Percentiles rank a stretch among this genome's conserved stretches.
These are phyloP conservation scores for Hyaloscypha bicolor DNA, from an alignment of 495 filamentous ascomycete genomes.

Conservation along the genomic window DNA sequence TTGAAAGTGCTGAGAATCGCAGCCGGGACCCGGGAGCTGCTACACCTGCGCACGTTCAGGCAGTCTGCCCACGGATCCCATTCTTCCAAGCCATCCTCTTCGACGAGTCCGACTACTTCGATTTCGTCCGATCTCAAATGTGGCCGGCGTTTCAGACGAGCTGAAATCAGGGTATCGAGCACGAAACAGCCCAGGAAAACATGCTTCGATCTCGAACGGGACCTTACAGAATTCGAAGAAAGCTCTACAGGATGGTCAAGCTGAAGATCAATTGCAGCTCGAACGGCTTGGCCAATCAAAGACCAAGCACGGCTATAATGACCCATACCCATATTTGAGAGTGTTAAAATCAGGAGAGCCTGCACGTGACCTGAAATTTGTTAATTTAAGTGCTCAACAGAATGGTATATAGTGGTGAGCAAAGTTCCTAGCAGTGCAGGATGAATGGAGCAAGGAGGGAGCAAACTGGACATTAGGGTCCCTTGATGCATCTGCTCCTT, in stretches of 20 bases:
- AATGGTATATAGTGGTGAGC: no score
- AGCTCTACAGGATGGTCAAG: constrained; percentile 41
- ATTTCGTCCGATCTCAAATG: constrained; percentile 55
- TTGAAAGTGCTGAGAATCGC: constrained; percentile 67
- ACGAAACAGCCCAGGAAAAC: constrained; percentile 66
- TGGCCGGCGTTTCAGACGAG: constrained; percentile 53
- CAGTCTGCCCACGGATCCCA: constrained; percentile 71
- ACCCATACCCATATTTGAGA: constrained; percentile 60
- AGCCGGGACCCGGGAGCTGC: constrained; percentile 51
- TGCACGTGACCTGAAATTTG: constrained; percentile 52
- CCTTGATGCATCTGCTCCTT: no score
- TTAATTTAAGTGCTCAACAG: not conserved
- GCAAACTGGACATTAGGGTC: no score
- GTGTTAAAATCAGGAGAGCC: constrained; percentile 61
- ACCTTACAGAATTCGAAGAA: not conserved
- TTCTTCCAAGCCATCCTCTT: constrained; percentile 70
- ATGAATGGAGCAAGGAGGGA: no score
- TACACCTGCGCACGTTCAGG: constrained; percentile 42
- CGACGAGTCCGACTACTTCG: constrained; percentile 44
- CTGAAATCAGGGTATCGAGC: constrained; percentile 64
- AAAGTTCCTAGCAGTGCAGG: no score
- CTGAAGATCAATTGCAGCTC: constrained; percentile 55
- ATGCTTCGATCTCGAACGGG: constrained; percentile 45
- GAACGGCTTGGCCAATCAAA: constrained; percentile 62
- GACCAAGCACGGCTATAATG: constrained; percentile 61